Base-by-base conservation (phyloP, 768 basidiomycete genomes). In the Tricholoma hemisulphureum region DNA sequence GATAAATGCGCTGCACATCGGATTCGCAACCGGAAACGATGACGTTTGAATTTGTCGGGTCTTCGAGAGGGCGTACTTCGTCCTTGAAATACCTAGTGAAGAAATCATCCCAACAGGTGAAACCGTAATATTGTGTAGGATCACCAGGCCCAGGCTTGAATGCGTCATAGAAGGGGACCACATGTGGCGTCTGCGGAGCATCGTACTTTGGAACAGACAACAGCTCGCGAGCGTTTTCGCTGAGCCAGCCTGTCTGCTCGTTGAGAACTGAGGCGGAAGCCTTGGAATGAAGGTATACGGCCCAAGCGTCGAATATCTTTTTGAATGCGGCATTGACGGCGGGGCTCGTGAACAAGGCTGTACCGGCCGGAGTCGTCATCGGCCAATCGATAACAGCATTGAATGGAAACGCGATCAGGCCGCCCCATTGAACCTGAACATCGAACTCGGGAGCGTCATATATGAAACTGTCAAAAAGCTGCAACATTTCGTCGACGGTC, bases 1-100 rank as follows among this genome's bases (percentile, higher is more conserved):
- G 26, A 2, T 67, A 69, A 41, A 82, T 72, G 35, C 74, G 70
- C 65, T 81, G 78, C 3, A 82, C 66, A 18, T 69, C 75, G 16
- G 81, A 82, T 65, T 88, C 85, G 72, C 85, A 87, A 10, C 80
- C 71, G 58, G 73, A 78, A 57, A 70, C 76, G 63, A 87, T 71
- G 59, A 83, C 60, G n/a, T 53, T 50, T 26, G 68, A 31, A 45
- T 70, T 56, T 18, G 67, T 62, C 0, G 69, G 64, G 6, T 43
- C 39, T 13, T 68, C 54, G 29, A 81, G 63, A 5, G 80, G 77
- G 31, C 85, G 81, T 10, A 74, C 65, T 2, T 64, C 71, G 0
- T 67, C 65, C n/a, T 71, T 67, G 65, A 83, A 76, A 4, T 61
- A 57, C 1, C 84, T 66, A 20, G 71, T 78, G 66, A 88, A 88